A percentile compares a stretch with the other conserved stretches of the same genome.
Evolutionary conservation across 225 moss, liverwort and hornwort genomes (phyloP).

Genomic region (Bryoerythrophyllum caledonicum): DNA sequence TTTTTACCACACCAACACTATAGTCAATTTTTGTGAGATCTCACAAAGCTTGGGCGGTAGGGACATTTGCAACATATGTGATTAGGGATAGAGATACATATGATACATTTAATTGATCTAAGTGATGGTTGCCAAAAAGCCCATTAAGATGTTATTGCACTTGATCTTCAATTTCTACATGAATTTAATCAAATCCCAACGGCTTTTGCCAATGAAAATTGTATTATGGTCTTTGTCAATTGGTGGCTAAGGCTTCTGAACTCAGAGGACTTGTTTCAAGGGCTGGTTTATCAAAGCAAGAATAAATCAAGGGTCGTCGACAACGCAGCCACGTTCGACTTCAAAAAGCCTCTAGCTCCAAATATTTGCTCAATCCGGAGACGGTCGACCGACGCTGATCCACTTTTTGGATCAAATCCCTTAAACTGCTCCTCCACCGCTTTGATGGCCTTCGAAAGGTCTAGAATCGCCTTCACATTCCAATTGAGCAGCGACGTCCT

Average conservation of each 20-base stretch:
- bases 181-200: too few relatives aligned
- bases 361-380: slow-evolving; percentile 38
- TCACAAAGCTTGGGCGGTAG: too few relatives aligned
- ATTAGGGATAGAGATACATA: too few relatives aligned
- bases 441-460: slow-evolving; percentile 43
- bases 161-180: too few relatives aligned
- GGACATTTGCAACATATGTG: too few relatives aligned
- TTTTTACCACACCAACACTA: too few relatives aligned
- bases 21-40: too few relatives aligned
- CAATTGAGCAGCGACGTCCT: slow-evolving; percentile 21
- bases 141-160: too few relatives aligned
- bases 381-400: slow-evolving; percentile 13
- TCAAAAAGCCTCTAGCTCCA: slow-evolving; percentile 15
- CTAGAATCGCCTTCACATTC: slow-evolving; percentile 43
- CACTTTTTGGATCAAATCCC: slow-evolving; percentile 23
- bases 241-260: slow-evolving; percentile 31
- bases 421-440: slow-evolving; percentile 57
- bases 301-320: slow-evolving; percentile 30
- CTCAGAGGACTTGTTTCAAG: slow-evolving; percentile 33
- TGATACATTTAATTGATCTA: too few relatives aligned
- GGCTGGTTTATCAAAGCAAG: slow-evolving; percentile 16
- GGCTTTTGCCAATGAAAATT: too few relatives aligned
- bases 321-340: neutral
- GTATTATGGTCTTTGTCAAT: too few relatives aligned
- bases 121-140: too few relatives aligned